phyloP scores from a whole-genome alignment of 2,329 filamentous ascomycete genomes.

The Alternaria viburni region DNA sequence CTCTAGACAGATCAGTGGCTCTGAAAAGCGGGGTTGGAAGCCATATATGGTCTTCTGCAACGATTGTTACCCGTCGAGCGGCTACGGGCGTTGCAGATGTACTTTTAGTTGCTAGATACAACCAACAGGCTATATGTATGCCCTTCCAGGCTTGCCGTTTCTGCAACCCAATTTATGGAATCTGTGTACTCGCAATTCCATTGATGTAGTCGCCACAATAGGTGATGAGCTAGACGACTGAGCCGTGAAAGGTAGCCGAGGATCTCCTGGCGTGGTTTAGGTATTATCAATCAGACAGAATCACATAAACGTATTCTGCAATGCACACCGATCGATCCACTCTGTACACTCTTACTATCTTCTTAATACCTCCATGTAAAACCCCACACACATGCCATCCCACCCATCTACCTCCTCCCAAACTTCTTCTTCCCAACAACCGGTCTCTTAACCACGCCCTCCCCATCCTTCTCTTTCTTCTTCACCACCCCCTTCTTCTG shows the following conservation, averaged over 20 bases:
- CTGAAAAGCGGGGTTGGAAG: background rate
- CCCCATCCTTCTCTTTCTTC: conserved; percentile 41
- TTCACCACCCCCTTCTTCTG: conserved; percentile 30
- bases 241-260: background rate
- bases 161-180: background rate
- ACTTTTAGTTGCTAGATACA: background rate
- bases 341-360: background rate
- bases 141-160: background rate
- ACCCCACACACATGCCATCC: background rate
- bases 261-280: background rate
- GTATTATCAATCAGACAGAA: background rate
- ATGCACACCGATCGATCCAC: background rate
- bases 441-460: conserved; percentile 52
- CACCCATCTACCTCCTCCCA: conserved; percentile 14
- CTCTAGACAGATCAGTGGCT: background rate
- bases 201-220: background rate
- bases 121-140: background rate
- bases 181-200: background rate
- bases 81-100: background rate
- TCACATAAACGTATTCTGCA: background rate
- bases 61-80: background rate
- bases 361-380: background rate
- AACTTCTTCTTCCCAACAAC: conserved; percentile 40
- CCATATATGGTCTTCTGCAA: background rate
- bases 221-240: background rate